phyloP scores from a whole-genome alignment of 331 rosid species.

The Quercus tomentella region DNA sequence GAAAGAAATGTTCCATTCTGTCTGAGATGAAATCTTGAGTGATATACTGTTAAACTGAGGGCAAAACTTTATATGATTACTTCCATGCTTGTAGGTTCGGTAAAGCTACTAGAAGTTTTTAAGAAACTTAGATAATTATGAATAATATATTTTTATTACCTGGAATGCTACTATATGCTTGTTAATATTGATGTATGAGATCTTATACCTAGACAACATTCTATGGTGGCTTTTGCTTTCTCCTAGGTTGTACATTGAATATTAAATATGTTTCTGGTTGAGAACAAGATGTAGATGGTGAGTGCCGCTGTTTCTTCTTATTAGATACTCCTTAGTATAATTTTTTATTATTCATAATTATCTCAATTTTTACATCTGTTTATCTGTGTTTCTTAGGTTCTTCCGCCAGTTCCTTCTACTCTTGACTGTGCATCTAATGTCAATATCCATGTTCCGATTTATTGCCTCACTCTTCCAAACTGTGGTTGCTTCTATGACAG shows the following conservation, averaged over 20 bases:
- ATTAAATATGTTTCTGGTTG: neutral
- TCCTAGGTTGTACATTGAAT: neutral
- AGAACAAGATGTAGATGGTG: neutral
- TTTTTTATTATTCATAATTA: neutral
- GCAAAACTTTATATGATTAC: no score
- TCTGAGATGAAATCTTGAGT: no score
- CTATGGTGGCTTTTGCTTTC: neutral
- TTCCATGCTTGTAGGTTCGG: no score
- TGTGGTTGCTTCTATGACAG: slow-evolving; percentile 53
- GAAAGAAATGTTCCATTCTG: neutral
- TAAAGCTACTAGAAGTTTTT: no score
- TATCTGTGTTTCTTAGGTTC: slow-evolving; percentile 41
- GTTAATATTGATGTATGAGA: no score
- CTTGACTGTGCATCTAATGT: slow-evolving; percentile 50
- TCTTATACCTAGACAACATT: no score
- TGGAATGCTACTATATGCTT: no score
- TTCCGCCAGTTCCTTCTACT: slow-evolving; percentile 62
- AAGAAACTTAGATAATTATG: no score
- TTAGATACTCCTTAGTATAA: neutral
- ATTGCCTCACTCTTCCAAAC: slow-evolving; percentile 66
- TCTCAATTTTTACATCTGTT: neutral
- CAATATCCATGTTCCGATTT: slow-evolving; percentile 70
- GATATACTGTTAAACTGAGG: no score
- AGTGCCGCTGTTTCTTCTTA: neutral
- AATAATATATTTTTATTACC: no score